Evolutionary conservation across 345 rosid species (phyloP), one percentile per base, ranked within the genome.

Genomic region (Euclidium syriacum): DNA sequence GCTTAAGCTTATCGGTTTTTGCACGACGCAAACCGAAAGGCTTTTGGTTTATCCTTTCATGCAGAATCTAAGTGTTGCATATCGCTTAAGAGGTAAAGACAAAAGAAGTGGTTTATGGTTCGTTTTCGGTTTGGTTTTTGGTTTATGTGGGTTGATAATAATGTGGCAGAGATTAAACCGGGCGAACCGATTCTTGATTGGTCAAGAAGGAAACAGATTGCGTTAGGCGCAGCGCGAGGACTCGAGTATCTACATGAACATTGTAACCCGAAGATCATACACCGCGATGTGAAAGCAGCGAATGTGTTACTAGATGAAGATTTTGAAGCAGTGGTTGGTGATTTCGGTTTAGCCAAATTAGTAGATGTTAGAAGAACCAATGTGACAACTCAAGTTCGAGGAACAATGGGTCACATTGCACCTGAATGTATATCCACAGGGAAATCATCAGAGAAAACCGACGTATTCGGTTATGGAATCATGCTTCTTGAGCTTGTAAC

Each of bases 361-460:
- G 97, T 94, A 14, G 99, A 94, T 69, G 97, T 94, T 52, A 85
- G 86, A 70, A 77, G 79, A 71, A 81, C 92, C 25, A 84, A 86
- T 49, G 97, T 94, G 35, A 94, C 97, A 8, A 94, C 99, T 73
- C 97, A 94, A 77, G 92, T 94, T 62, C 88, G 99, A 0, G 97
- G 99, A 55, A 94, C 99, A 26, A 94, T 94, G 97, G 99, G 99
- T 54, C 99, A 90, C 78, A 94, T 94, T 73, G 99, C 99, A 27
- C 97, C 99, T 10, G 99, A 94, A 60, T 94, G 84, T 80, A 75
- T 90, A 77, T 94, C 99, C 56, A 94, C 96, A 3, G 99, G 99
- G 35, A 94, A 84, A 65, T 90, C 99, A 50, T 94, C 99, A 4
- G 97, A 87, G 77, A 81, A 88, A 68, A 87, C 97, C 4, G 97